Conservation (phyloP, 2,329 filamentous ascomycete species). For the Lachnellula subtilissima region DNA sequence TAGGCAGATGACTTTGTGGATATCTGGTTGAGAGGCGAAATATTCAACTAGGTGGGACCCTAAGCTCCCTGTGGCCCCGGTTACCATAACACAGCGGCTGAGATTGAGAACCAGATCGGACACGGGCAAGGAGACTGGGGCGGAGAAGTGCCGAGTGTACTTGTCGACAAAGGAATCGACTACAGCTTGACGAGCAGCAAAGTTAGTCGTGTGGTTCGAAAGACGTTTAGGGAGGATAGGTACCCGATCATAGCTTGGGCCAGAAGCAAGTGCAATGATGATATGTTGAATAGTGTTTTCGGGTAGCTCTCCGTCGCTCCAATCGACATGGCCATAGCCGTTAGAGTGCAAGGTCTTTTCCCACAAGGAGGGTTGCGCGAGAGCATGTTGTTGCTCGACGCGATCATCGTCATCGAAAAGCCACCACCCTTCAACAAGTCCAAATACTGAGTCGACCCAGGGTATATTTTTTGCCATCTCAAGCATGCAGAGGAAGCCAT, state of each 20-base stretch:
- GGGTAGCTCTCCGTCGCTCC: conserved; percentile 11
- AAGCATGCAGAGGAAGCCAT: conserved; percentile 14
- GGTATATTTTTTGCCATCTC: conserved; percentile 5
- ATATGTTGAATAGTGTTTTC: conserved; percentile 2
- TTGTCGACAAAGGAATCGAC: conserved; percentile 1
- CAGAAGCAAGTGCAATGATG: conserved; percentile 11
- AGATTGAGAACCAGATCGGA: background rate
- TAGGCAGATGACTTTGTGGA: conserved; percentile 39
- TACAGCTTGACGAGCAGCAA: conserved; percentile 1
- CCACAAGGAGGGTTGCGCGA: conserved; percentile 8
- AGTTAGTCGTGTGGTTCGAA: background rate
- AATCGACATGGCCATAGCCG: conserved; percentile 8
- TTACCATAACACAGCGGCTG: conserved; percentile 29
- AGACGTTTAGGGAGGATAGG: background rate
- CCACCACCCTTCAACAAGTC: conserved; percentile 23
- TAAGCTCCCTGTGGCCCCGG: conserved; percentile 36
- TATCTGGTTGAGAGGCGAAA: conserved; percentile 23
- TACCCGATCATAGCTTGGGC: conserved; percentile 1
- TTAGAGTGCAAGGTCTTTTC: conserved; percentile 2
- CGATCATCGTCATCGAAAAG: conserved; percentile 16
- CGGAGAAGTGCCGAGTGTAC: background rate
- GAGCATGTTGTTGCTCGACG: conserved; percentile 9
- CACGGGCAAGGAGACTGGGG: background rate
- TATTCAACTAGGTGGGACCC: conserved; percentile 34
- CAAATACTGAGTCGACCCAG: conserved; percentile 12